Percentiles rank a stretch among this genome's conserved stretches.
Evolutionary conservation across 1,139 yeast genomes (phyloP).

Genomic region (Geotrichum bryndzae): DNA sequence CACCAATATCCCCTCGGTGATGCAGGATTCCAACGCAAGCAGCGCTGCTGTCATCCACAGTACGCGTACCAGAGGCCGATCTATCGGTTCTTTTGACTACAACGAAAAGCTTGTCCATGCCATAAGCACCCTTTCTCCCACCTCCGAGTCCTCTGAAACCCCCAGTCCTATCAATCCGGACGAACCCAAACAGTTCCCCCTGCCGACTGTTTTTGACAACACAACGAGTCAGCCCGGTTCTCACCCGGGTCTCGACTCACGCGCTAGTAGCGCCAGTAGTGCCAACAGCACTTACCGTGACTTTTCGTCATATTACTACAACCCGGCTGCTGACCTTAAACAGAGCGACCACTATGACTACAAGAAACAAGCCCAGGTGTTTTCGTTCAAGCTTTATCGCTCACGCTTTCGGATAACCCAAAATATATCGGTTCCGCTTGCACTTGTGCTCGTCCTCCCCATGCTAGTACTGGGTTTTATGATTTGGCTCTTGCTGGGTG

Average conservation of each 20-base stretch:
- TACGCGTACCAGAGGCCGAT: slow-evolving; percentile 11
- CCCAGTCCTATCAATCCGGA: not conserved
- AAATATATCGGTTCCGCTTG: slow-evolving; percentile 17
- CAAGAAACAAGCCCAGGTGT: not conserved
- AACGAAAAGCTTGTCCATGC: slow-evolving; percentile 6
- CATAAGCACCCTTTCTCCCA: slow-evolving; percentile 9
- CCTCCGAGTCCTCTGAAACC: slow-evolving; percentile 11
- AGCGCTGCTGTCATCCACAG: slow-evolving; percentile 7
- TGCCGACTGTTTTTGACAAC: slow-evolving; percentile 1
- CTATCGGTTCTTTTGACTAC: slow-evolving; percentile 11
- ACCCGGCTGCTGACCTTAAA: not conserved
- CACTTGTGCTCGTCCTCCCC: slow-evolving; percentile 8
- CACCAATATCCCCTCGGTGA: not conserved
- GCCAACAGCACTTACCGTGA: not conserved
- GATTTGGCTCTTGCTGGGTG: not conserved
- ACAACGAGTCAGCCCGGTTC: not conserved
- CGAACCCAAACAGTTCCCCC: not conserved
- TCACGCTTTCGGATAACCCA: slow-evolving; percentile 13
- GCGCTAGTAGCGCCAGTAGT: not conserved
- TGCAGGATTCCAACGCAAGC: slow-evolving; percentile 1
- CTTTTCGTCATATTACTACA: not conserved
- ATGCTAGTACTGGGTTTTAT: slow-evolving; percentile 1
- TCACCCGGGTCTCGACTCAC: not conserved
- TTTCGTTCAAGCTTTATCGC: not conserved
- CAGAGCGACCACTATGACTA: not conserved